A percentile compares a stretch with the other conserved stretches of the same genome.
Evolutionary conservation across 192 early-diverging fungal species (phyloP).

Genomic region (Coemansia sp.): DNA sequence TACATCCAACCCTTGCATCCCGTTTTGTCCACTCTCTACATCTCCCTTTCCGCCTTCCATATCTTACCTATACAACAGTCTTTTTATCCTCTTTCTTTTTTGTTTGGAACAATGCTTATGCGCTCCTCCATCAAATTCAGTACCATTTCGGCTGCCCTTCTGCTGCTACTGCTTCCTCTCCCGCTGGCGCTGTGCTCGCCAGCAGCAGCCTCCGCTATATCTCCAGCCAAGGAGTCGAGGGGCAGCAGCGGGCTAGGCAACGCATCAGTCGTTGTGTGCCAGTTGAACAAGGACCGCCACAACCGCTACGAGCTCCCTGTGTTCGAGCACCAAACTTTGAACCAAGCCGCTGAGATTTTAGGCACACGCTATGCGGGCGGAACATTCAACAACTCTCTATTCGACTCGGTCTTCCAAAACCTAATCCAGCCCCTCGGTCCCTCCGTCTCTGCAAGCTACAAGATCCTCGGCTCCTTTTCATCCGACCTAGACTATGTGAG

Average conservation of each 20-base stretch:
- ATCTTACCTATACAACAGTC: too few relatives aligned
- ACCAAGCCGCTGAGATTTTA: conserved; percentile 23
- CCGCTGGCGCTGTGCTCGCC: too few relatives aligned
- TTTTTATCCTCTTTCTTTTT: too few relatives aligned
- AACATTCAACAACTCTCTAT: conserved; percentile 1
- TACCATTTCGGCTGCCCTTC: too few relatives aligned
- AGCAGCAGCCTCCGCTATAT: background rate
- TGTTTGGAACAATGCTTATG: too few relatives aligned
- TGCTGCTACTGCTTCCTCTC: too few relatives aligned
- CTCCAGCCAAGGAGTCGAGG: background rate
- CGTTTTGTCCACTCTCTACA: too few relatives aligned
- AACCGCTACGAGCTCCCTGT: conserved; percentile 26
- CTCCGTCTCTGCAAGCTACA: conserved; percentile 35
- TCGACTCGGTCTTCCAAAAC: conserved; percentile 18
- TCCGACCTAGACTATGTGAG: conserved; percentile 21
- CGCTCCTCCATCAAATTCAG: too few relatives aligned
- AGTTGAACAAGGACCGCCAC: conserved; percentile 42
- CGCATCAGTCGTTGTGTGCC: conserved; percentile 28
- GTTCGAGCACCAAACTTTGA: conserved; percentile 44
- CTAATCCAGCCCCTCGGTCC: conserved; percentile 28
- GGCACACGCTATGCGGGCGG: conserved; percentile 22
- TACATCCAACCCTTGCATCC: too few relatives aligned
- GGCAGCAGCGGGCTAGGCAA: conserved; percentile 11
- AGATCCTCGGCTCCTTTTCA: conserved; percentile 29
- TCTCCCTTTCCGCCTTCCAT: too few relatives aligned